Conservation (phyloP, 768 basidiomycete species). For the Suillus subalutaceus region DNA sequence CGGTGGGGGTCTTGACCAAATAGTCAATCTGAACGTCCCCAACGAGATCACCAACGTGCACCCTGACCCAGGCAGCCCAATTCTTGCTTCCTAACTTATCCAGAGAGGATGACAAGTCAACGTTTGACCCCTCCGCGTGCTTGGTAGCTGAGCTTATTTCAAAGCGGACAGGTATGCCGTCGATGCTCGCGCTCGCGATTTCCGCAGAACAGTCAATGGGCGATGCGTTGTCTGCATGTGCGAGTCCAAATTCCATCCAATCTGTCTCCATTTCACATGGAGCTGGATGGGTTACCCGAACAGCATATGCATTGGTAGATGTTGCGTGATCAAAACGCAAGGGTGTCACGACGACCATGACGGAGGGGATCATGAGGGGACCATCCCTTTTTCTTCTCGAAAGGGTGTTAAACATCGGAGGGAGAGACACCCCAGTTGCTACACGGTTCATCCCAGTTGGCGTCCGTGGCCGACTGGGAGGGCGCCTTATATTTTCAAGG, state of each 20-base stretch:
- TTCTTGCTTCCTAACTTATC: slow-evolving; percentile 57
- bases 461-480: slow-evolving; percentile 25
- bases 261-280: slow-evolving; percentile 64
- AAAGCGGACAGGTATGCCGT: slow-evolving; percentile 65
- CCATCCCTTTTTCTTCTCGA: slow-evolving; percentile 52
- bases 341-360: slow-evolving; percentile 55
- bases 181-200: slow-evolving; percentile 61
- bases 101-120: slow-evolving; percentile 45
- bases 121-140: slow-evolving; percentile 34
- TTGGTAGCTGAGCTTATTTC: slow-evolving; percentile 51
- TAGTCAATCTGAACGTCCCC: slow-evolving; percentile 67
- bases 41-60: slow-evolving; percentile 54
- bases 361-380: slow-evolving; percentile 63
- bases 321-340: slow-evolving; percentile 32
- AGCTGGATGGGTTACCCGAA: slow-evolving; percentile 56
- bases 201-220: slow-evolving; percentile 42
- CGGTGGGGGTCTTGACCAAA: slow-evolving; percentile 45
- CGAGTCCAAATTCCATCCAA: slow-evolving; percentile 78
- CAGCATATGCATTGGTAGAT: slow-evolving; percentile 56
- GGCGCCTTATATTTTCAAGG: slow-evolving; percentile 23
- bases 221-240: slow-evolving; percentile 35
- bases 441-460: slow-evolving; percentile 19
- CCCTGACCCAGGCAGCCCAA: slow-evolving; percentile 68
- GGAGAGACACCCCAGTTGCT: slow-evolving; percentile 16
- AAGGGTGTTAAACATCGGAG: slow-evolving; percentile 32